Evolutionary conservation across 208 protist genomes (phyloP).

Genomic region (Leishmania tropica): DNA sequence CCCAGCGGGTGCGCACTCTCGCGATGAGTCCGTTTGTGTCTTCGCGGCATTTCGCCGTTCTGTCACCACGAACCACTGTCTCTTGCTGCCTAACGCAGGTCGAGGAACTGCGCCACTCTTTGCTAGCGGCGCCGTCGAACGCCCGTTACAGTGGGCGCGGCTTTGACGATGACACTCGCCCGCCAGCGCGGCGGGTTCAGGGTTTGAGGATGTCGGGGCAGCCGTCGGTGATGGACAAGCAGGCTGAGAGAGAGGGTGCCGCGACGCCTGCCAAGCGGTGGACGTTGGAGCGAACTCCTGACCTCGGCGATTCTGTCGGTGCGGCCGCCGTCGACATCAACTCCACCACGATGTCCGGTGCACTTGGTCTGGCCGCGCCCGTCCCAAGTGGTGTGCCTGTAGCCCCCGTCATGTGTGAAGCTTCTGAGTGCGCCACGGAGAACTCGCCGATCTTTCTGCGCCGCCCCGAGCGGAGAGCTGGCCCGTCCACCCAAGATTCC

Average conservation of each 20-base stretch:
- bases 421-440: neutral
- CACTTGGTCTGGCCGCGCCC: neutral
- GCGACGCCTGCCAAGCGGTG: neutral
- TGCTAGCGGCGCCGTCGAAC: neutral
- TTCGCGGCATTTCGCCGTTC: neutral
- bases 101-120: constrained; percentile 3
- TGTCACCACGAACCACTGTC: constrained; percentile 10
- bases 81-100: constrained; percentile 5
- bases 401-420: neutral
- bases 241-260: neutral
- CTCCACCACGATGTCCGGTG: neutral
- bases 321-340: neutral
- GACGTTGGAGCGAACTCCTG: neutral
- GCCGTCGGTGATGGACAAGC: neutral
- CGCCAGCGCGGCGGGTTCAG: too few relatives aligned
- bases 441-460: constrained; percentile 12
- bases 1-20: neutral
- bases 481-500: too few relatives aligned
- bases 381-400: too few relatives aligned
- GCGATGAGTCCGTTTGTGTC: neutral
- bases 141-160: neutral
- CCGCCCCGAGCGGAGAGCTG: neutral
- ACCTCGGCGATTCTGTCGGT: neutral
- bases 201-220: neutral
- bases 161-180: neutral